A percentile compares a stretch with the other conserved stretches of the same genome.
phyloP scores from a whole-genome alignment of 129 eudicot genomes.

The Flaveria trinervia region DNA sequence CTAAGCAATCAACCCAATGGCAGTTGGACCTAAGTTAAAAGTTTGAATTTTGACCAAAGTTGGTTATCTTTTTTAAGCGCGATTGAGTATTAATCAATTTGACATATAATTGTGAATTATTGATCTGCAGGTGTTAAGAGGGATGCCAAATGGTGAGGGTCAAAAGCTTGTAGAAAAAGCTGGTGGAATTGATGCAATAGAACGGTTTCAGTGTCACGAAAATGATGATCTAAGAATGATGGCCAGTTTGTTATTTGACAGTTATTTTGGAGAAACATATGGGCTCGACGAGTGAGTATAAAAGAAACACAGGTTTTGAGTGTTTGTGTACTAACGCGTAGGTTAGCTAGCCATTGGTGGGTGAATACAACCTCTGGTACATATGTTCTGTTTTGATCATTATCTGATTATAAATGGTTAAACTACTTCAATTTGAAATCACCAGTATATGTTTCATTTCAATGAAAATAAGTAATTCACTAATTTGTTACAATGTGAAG shows the following conservation, averaged over 20 bases:
- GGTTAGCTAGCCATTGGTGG: constrained; percentile 23
- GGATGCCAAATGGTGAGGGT: constrained; percentile 94
- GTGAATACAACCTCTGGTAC: constrained; percentile 22
- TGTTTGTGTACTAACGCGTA: constrained; percentile 22
- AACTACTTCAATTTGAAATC: background rate
- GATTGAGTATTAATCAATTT: background rate
- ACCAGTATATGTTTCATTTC: background rate
- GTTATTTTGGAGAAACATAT: constrained; percentile 84
- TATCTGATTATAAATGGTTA: constrained; percentile 7
- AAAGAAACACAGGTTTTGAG: constrained; percentile 7
- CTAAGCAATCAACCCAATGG: background rate
- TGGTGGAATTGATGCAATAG: constrained; percentile 96
- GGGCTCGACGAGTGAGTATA: constrained; percentile 68
- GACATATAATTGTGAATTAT: background rate
- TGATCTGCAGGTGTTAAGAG: constrained; percentile 69
- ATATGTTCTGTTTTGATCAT: constrained; percentile 11
- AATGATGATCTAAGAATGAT: constrained; percentile 80
- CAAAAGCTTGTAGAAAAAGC: constrained; percentile 85
- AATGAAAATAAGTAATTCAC: background rate
- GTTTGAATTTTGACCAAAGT: background rate
- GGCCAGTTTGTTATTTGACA: constrained; percentile 78
- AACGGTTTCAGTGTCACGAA: constrained; percentile 84
- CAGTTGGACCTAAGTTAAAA: background rate
- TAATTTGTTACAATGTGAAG: background rate
- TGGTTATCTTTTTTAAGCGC: background rate